phyloP scores from a whole-genome alignment of 2,329 filamentous ascomycete genomes.

The Xylaria arbuscula region DNA sequence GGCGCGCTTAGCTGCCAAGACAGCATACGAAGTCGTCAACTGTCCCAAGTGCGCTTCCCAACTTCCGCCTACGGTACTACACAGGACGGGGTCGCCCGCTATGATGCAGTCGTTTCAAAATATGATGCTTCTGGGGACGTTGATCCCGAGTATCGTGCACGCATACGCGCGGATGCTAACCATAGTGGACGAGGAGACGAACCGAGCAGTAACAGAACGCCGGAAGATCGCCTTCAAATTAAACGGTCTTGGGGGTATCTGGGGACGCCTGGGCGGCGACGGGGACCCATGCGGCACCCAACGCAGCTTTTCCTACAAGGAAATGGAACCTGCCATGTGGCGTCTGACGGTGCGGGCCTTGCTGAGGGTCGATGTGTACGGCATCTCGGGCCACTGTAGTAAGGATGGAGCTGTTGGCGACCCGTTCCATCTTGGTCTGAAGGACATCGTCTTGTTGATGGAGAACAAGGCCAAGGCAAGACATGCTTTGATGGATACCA shows the following conservation, averaged over 20 bases:
- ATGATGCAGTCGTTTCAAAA: constrained; percentile 66
- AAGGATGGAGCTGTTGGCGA: constrained; percentile 34
- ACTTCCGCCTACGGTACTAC: constrained; percentile 46
- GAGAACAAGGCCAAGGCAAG: constrained; percentile 62
- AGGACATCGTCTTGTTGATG: constrained; percentile 64
- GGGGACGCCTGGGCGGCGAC: constrained; percentile 48
- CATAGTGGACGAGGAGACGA: constrained; percentile 65
- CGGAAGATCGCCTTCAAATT: constrained; percentile 60
- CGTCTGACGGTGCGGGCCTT: constrained; percentile 64
- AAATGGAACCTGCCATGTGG: constrained; percentile 66
- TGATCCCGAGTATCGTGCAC: constrained; percentile 68
- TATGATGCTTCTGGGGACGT: constrained; percentile 67
- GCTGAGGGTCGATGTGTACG: constrained; percentile 68
- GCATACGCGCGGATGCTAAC: constrained; percentile 66
- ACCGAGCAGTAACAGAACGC: constrained; percentile 56
- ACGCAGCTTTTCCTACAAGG: constrained; percentile 54
- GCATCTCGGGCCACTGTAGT: constrained; percentile 49
- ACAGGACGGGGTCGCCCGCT: constrained; percentile 44
- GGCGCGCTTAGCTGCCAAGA: constrained; percentile 60
- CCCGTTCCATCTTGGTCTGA: constrained; percentile 60
- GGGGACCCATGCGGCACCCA: constrained; percentile 44
- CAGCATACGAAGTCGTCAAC: constrained; percentile 63
- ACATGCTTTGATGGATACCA: constrained; percentile 62
- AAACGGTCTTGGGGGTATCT: constrained; percentile 61
- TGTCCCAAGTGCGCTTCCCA: constrained; percentile 62